phyloP scores from a whole-genome alignment of 495 filamentous ascomycete species.

The Articulospora tetracladia region DNA sequence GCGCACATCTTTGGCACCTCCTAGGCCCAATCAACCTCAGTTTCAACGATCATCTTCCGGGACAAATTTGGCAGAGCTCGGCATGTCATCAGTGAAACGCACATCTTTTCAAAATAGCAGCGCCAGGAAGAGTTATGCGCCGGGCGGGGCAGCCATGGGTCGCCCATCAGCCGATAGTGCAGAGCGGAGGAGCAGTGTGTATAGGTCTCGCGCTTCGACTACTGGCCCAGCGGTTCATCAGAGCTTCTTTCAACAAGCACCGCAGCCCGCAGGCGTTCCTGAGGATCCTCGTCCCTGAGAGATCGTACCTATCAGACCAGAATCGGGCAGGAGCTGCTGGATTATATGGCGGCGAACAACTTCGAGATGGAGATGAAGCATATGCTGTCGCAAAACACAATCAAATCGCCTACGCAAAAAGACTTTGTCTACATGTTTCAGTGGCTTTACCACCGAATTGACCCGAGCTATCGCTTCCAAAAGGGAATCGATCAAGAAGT shows the following conservation, averaged over 20 bases:
- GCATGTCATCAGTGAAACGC: constrained; percentile 81
- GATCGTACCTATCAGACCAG: constrained; percentile 74
- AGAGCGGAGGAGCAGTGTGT: constrained; percentile 83
- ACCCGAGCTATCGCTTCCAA: constrained; percentile 85
- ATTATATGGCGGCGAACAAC: constrained; percentile 84
- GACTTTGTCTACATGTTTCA: constrained; percentile 97
- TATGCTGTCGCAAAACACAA: constrained; percentile 76
- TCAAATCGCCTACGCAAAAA: constrained; percentile 93
- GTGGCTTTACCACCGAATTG: constrained; percentile 93
- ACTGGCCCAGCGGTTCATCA: constrained; percentile 64
- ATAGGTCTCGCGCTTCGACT: constrained; percentile 58
- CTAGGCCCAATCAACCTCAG: constrained; percentile 75
- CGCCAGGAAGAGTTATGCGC: constrained; percentile 68
- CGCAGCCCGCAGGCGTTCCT: constrained; percentile 71
- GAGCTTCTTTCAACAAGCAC: constrained; percentile 87
- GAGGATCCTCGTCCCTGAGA: constrained; percentile 85
- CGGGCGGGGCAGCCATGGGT: constrained; percentile 41
- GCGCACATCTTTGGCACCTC: constrained; percentile 76
- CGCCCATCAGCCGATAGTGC: constrained; percentile 43
- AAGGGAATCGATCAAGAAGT: constrained; percentile 94
- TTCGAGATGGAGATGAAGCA: constrained; percentile 98
- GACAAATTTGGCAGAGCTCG: constrained; percentile 67
- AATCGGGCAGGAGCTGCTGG: constrained; percentile 84
- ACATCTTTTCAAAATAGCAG: constrained; percentile 67
- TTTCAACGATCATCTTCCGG: constrained; percentile 83